phyloP scores from a whole-genome alignment of 1,284 basidiomycete genomes.

The Ganoderma boninense region DNA sequence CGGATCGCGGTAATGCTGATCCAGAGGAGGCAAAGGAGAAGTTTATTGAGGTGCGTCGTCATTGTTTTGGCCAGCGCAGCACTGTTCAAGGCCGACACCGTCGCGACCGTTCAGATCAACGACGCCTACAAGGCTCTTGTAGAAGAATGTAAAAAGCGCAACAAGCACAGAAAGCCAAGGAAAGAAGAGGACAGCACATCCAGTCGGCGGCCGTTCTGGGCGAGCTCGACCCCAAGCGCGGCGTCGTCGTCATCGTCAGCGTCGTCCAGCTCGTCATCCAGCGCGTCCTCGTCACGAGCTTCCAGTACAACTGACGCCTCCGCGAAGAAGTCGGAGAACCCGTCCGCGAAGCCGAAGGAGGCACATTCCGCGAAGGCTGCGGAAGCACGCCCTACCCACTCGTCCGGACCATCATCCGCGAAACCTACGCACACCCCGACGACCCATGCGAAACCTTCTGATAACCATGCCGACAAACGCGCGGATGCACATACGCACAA shows the following conservation, averaged over 20 bases:
- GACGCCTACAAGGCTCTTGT: constrained; percentile 39
- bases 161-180: constrained; percentile 26
- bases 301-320: constrained; percentile 24
- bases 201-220: constrained; percentile 24
- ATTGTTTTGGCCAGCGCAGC: constrained; percentile 7
- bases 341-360: constrained; percentile 14
- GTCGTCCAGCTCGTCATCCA: constrained; percentile 23
- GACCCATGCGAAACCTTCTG: constrained; percentile 8
- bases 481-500: constrained; percentile 17
- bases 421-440: constrained; percentile 5
- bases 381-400: constrained; percentile 12
- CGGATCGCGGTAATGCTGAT: constrained; percentile 77
- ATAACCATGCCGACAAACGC: constrained; percentile 8
- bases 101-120: constrained; percentile 34
- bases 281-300: constrained; percentile 18
- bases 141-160: constrained; percentile 30
- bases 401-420: constrained; percentile 3
- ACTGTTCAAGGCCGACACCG: background rate
- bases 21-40: constrained; percentile 71
- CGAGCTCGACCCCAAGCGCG: constrained; percentile 30
- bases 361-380: constrained; percentile 9
- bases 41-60: constrained; percentile 71
- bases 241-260: constrained; percentile 21
- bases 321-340: constrained; percentile 21
- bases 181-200: constrained; percentile 22